Evolutionary conservation across 2,329 filamentous ascomycete genomes (phyloP).

Genomic region (Scedosporium dehoogii): DNA sequence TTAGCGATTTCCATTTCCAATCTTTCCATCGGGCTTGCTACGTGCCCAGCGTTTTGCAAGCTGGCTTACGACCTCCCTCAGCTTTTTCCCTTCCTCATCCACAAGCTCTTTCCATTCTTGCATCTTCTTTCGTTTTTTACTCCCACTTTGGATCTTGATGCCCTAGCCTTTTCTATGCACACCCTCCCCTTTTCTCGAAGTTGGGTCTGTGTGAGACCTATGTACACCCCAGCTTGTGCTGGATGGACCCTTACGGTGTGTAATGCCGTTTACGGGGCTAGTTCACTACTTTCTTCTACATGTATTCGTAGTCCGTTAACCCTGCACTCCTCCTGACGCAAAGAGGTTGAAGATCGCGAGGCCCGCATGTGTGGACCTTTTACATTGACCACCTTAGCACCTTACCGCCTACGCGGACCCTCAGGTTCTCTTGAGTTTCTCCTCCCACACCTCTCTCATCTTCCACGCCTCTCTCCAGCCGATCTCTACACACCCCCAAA

Average conservation of each 20-base stretch:
- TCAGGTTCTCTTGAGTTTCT: not conserved
- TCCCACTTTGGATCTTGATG: not conserved
- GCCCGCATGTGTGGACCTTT: not conserved
- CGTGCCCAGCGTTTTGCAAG: not conserved
- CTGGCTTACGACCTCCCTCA: not conserved
- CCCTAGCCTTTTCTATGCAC: not conserved
- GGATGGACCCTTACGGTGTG: not conserved
- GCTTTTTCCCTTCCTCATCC: not conserved
- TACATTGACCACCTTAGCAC: not conserved
- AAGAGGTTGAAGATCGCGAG: conserved; percentile 1
- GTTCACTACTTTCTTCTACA: not conserved
- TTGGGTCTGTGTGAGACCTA: not conserved
- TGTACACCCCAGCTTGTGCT: not conserved
- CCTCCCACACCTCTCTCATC: not conserved
- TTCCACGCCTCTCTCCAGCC: not conserved
- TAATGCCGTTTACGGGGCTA: not conserved
- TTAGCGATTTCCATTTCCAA: not conserved
- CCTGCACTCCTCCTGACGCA: not conserved
- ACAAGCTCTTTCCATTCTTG: not conserved
- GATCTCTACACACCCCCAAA: not conserved
- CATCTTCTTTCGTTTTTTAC: not conserved
- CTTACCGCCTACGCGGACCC: not conserved
- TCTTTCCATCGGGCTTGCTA: not conserved
- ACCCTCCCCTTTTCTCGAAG: not conserved
- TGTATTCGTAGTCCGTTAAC: not conserved